phyloP scores from a whole-genome alignment of 768 basidiomycete genomes.

The Podaxis sp. region DNA sequence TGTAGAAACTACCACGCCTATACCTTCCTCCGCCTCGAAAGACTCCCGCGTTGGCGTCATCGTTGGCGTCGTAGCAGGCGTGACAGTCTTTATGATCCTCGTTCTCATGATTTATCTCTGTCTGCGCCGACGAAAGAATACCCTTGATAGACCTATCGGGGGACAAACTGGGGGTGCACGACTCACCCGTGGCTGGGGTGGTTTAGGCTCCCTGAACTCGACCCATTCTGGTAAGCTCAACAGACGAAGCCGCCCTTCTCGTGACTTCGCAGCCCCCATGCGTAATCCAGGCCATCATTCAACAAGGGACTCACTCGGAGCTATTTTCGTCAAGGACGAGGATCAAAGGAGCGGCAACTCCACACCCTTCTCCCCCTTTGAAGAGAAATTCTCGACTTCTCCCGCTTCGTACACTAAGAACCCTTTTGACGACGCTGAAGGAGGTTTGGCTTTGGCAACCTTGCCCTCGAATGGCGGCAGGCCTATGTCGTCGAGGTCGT shows the following conservation, averaged over 20 bases:
- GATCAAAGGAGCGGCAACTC: constrained; percentile 15
- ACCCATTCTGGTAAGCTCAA: constrained; percentile 13
- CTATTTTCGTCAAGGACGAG: constrained; percentile 24
- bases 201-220: constrained; percentile 34
- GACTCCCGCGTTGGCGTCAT: constrained; percentile 42
- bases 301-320: constrained; percentile 22
- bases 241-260: background rate
- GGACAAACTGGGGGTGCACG: constrained; percentile 11
- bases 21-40: constrained; percentile 24
- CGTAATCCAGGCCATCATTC: constrained; percentile 17
- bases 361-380: constrained; percentile 5
- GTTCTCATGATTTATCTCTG: constrained; percentile 34
- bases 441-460: constrained; percentile 21
- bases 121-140: constrained; percentile 24
- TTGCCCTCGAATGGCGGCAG: constrained; percentile 21
- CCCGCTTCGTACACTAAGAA: constrained; percentile 12
- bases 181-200: constrained; percentile 26
- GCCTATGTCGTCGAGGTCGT: constrained; percentile 18
- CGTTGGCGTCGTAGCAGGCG: constrained; percentile 54
- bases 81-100: constrained; percentile 33
- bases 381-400: constrained; percentile 21
- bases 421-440: constrained; percentile 22
- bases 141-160: constrained; percentile 5
- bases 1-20: constrained; percentile 18
- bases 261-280: constrained; percentile 6